Percentiles rank a stretch among this genome's conserved stretches.
phyloP scores from a whole-genome alignment of 352 stramenopile species.

The Blastocystis sp. region DNA sequence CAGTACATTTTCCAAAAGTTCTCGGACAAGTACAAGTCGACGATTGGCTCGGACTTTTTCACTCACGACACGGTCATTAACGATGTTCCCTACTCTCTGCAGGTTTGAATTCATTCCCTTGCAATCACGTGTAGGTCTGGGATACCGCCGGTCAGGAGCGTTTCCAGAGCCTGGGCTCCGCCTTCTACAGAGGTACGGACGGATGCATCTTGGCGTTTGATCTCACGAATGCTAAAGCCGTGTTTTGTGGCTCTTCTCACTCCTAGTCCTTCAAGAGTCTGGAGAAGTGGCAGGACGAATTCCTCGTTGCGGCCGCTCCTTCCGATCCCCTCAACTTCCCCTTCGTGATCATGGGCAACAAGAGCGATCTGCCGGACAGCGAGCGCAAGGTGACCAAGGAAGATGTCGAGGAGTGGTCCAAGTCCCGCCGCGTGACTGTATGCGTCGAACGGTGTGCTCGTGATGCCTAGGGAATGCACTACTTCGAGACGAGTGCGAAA shows the following conservation, averaged over 20 bases:
- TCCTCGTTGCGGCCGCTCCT: constrained; percentile 78
- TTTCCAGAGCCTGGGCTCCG: constrained; percentile 93
- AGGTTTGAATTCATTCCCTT: constrained; percentile 73
- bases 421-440: constrained; percentile 77
- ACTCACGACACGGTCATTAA: constrained; percentile 92
- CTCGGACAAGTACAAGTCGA: constrained; percentile 96
- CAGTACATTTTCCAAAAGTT: constrained; percentile 98
- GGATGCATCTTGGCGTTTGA: constrained; percentile 97
- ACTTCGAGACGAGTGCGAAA: constrained; percentile 96
- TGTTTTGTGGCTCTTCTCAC: constrained; percentile 7
- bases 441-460: not conserved
- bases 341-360: constrained; percentile 97
- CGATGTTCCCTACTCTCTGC: constrained; percentile 79
- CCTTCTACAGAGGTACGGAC: constrained; percentile 96
- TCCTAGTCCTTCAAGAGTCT: constrained; percentile 91
- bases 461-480: constrained; percentile 80
- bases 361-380: constrained; percentile 87
- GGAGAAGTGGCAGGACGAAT: constrained; percentile 93
- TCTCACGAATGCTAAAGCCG: constrained; percentile 90
- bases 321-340: constrained; percentile 87
- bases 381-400: constrained; percentile 77
- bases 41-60: constrained; percentile 96
- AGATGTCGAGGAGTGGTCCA: constrained; percentile 88
- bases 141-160: constrained; percentile 96
- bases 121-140: constrained; percentile 87